Conservation (phyloP, 1,284 basidiomycete species). For the Pseudozyma thailandica region DNA sequence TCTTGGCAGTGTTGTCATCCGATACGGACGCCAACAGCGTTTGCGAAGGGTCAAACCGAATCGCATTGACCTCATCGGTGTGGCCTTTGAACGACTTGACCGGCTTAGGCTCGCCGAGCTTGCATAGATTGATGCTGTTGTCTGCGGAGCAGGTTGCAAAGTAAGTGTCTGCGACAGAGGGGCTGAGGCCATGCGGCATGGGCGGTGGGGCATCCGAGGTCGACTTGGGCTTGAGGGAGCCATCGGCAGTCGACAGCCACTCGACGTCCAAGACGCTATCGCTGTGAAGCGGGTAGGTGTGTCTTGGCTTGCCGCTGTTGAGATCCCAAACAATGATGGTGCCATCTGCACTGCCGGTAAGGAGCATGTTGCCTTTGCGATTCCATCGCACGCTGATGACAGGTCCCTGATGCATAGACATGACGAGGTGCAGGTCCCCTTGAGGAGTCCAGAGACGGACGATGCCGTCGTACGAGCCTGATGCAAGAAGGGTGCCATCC, state of each 20-base stretch:
- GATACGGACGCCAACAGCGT: slow-evolving; percentile 65
- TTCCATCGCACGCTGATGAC: slow-evolving; percentile 68
- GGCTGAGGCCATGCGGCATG: slow-evolving; percentile 51
- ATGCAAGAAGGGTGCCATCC: slow-evolving; percentile 66
- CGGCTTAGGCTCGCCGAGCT: slow-evolving; percentile 64
- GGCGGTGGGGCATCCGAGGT: slow-evolving; percentile 39
- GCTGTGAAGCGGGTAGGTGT: slow-evolving; percentile 64
- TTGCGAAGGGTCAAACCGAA: slow-evolving; percentile 65
- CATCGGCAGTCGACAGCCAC: slow-evolving; percentile 60
- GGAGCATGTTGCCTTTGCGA: slow-evolving; percentile 63
- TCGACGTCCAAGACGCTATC: slow-evolving; percentile 66
- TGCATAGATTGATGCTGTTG: slow-evolving; percentile 64
- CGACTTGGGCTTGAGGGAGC: slow-evolving; percentile 38
- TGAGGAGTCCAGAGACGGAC: slow-evolving; percentile 67
- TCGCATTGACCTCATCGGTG: slow-evolving; percentile 66
- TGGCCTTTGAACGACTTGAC: slow-evolving; percentile 63
- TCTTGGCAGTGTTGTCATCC: slow-evolving; percentile 62
- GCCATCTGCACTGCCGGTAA: slow-evolving; percentile 65
- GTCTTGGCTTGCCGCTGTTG: slow-evolving; percentile 64
- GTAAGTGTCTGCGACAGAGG: slow-evolving; percentile 52
- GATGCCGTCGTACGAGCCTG: slow-evolving; percentile 67
- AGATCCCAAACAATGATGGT: slow-evolving; percentile 68
- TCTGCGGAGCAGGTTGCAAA: slow-evolving; percentile 67
- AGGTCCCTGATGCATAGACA: slow-evolving; percentile 68
- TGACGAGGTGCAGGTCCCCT: slow-evolving; percentile 67